Evolutionary conservation across 306 rosid genomes (phyloP), one percentile per base, ranked within the genome.

Genomic region (Quillaja saponaria): DNA sequence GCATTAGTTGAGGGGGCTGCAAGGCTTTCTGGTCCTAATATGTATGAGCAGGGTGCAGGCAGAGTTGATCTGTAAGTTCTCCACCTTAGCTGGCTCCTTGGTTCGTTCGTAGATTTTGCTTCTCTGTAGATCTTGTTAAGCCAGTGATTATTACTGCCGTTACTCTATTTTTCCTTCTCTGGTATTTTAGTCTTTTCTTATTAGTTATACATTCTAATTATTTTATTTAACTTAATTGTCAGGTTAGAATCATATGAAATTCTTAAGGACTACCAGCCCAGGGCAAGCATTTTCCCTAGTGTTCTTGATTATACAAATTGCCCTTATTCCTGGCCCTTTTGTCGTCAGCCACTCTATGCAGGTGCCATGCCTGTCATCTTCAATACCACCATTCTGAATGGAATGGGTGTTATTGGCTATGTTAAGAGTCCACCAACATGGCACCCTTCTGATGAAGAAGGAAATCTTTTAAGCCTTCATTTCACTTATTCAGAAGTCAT

Each of bases 1-100:
- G 99, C 96, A 52, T 84, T 92, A 69, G 94, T 92, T 15, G 96
- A 92, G 86, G 96, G 99, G 70, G 99, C 99, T 64, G 85, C 94
- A 2, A 89, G 84, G 79, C 95, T 92, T 40, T 37, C 80, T 62
- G 94, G 96, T 66, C 94, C 96, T 8, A 92, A 86, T 77, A 79
- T 92, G 85, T 92, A 79, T 59, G 96, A 92, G 77, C 96, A 92
- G 78, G 99, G 99, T 71, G 99, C 99, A 57, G 99, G 99, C 73
- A 78, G 99, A 76, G 96, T 89, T 76, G 87, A 92, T 76, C 80
- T 92, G 96, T 89, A 85, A 74, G 99, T 77, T 74, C 33, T 71
- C 42, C 56, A 63, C 55, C 44, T 73, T 28, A 35, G 35, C 19
- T 13, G 16, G 35, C 63, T 50, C 48, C 31, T 56, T 61, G 38